A percentile compares a stretch with the other conserved stretches of the same genome.
Conservation (phyloP, 495 filamentous ascomycete species). For the Astrothelium subdiscretum region DNA sequence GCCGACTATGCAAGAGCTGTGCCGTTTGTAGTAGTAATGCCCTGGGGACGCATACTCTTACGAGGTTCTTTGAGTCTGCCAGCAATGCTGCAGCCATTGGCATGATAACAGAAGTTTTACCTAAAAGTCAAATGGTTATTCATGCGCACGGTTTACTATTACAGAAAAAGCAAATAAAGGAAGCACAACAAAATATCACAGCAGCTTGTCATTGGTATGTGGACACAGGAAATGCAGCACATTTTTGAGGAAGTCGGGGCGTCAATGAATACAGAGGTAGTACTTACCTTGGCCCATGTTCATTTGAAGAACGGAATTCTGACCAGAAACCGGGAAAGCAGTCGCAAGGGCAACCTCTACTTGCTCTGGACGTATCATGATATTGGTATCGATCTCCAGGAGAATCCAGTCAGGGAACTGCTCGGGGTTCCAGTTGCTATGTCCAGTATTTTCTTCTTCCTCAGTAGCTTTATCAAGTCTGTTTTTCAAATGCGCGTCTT, state of each 20-base stretch:
- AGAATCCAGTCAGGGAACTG: constrained; percentile 44
- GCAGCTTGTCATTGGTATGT: background rate
- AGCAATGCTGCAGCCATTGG: constrained; percentile 48
- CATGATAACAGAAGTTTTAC: constrained; percentile 59
- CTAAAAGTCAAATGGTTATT: constrained; percentile 30
- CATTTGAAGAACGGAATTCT: constrained; percentile 52
- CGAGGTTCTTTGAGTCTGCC: constrained; percentile 42
- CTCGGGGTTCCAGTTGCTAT: constrained; percentile 41
- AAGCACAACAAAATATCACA: background rate
- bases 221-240: background rate
- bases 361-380: constrained; percentile 53
- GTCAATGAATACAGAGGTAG: too few species aligned
- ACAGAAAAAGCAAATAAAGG: background rate
- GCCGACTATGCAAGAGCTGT: constrained; percentile 44
- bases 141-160: too few species aligned
- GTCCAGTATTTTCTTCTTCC: constrained; percentile 42
- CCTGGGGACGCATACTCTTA: constrained; percentile 50
- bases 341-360: constrained; percentile 45
- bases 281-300: constrained; percentile 60
- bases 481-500: constrained; percentile 14
- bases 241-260: too few species aligned
- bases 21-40: constrained; percentile 52
- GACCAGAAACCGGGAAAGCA: constrained; percentile 33
- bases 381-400: constrained; percentile 52
- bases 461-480: constrained; percentile 4